Conservation (phyloP, 305 asterid genomes). For the Fraxinus albicans region DNA sequence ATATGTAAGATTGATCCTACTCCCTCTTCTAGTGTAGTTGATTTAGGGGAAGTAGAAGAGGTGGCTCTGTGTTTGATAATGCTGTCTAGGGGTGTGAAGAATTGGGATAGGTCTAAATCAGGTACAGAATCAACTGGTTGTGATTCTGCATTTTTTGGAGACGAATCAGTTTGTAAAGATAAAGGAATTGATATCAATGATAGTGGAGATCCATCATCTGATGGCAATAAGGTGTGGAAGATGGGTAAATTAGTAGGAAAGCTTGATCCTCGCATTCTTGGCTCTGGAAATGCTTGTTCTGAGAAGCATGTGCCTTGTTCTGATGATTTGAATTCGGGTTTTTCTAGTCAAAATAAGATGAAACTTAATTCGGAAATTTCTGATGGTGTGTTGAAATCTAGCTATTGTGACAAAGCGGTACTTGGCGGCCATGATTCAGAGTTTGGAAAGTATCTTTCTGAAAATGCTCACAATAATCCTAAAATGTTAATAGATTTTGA, state of each 20-base stretch:
- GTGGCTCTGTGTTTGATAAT: slow-evolving; percentile 71
- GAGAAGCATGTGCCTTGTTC: slow-evolving; percentile 29
- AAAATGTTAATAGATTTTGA: slow-evolving; percentile 23
- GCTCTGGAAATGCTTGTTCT: slow-evolving; percentile 15
- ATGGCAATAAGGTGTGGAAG: slow-evolving; percentile 15
- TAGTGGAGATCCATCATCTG: slow-evolving; percentile 22
- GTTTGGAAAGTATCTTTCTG: slow-evolving; percentile 9
- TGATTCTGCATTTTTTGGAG: slow-evolving; percentile 34
- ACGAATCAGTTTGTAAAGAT: slow-evolving; percentile 29
- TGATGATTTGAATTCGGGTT: slow-evolving; percentile 22
- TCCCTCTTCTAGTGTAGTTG: slow-evolving; percentile 35
- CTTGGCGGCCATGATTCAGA: slow-evolving; percentile 15
- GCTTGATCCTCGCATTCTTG: slow-evolving; percentile 1
- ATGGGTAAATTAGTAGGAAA: slow-evolving; percentile 9
- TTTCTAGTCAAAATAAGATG: slow-evolving; percentile 7
- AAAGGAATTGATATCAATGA: slow-evolving; percentile 11
- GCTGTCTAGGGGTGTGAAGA: slow-evolving; percentile 57
- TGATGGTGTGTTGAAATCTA: slow-evolving; percentile 13
- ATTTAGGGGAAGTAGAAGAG: slow-evolving; percentile 42
- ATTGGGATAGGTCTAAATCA: slow-evolving; percentile 24
- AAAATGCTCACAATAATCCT: slow-evolving; percentile 18
- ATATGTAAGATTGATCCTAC: slow-evolving; percentile 39
- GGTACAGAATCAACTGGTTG: slow-evolving; percentile 24
- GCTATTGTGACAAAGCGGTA: slow-evolving; percentile 18
- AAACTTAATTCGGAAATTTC: slow-evolving; percentile 14